Evolutionary conservation across 2,329 filamentous ascomycete species (phyloP).

Genomic region (Colletotrichum simmondsii): DNA sequence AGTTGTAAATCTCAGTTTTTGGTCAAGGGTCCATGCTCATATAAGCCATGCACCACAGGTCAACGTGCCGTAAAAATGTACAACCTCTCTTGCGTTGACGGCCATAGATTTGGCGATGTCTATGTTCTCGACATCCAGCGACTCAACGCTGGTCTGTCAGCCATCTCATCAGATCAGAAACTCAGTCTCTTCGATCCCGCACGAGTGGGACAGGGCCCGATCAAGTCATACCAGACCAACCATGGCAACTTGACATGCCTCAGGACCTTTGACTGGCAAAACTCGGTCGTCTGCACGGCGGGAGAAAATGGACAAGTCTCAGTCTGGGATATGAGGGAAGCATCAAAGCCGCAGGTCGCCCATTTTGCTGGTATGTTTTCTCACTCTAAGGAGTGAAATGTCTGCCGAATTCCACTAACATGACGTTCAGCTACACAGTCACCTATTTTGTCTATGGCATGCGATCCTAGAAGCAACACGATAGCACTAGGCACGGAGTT

Average conservation of each 20-base stretch:
- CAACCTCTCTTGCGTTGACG: constrained; percentile 50
- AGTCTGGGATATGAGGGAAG: constrained; percentile 72
- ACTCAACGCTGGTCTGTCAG: constrained; percentile 63
- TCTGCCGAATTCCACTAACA: constrained; percentile 34
- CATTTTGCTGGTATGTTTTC: constrained; percentile 56
- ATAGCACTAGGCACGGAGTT: constrained; percentile 81
- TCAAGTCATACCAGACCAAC: constrained; percentile 58
- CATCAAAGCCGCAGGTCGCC: constrained; percentile 51
- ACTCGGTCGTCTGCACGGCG: constrained; percentile 72
- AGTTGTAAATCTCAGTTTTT: not conserved
- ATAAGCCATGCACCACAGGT: not conserved
- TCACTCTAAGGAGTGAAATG: not conserved
- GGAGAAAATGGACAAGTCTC: constrained; percentile 77
- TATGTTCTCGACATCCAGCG: constrained; percentile 70
- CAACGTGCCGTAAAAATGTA: constrained; percentile 48
- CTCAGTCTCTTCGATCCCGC: constrained; percentile 73
- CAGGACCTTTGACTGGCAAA: constrained; percentile 62
- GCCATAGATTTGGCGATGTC: constrained; percentile 53
- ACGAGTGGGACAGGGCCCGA: constrained; percentile 62
- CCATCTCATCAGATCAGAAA: constrained; percentile 77
- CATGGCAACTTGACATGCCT: constrained; percentile 75
- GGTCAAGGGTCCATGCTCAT: constrained; percentile 13
- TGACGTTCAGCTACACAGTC: constrained; percentile 51
- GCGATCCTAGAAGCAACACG: constrained; percentile 64
- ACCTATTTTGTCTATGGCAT: constrained; percentile 74